Conservation (phyloP, 2,329 filamentous ascomycete genomes). For the Teratosphaeria nubilosa region DNA sequence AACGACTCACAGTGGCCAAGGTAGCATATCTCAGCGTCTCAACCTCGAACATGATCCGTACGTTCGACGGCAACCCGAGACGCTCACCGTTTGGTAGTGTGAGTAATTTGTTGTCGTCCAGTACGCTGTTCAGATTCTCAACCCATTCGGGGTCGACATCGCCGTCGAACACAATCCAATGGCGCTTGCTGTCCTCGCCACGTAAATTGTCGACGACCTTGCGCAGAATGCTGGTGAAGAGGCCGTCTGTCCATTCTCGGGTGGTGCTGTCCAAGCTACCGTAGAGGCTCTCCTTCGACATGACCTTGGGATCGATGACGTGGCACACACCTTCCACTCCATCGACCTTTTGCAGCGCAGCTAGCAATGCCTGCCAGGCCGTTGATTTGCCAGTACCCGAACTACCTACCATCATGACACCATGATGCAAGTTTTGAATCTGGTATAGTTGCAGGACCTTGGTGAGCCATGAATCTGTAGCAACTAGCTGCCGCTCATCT, state of each 20-base stretch:
- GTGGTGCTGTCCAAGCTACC: slow-evolving; percentile 94
- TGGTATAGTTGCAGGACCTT: slow-evolving; percentile 96
- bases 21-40: slow-evolving; percentile 97
- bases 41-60: slow-evolving; percentile 99
- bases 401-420: slow-evolving; percentile 99
- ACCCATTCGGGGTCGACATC: slow-evolving; percentile 99
- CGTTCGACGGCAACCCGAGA: slow-evolving; percentile 85
- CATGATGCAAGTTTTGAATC: slow-evolving; percentile 94
- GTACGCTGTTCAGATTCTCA: slow-evolving; percentile 97
- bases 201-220: slow-evolving; percentile 98
- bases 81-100: slow-evolving; percentile 97
- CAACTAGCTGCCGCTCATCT: slow-evolving; percentile 72
- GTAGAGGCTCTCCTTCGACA: slow-evolving; percentile 97
- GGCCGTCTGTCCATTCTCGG: slow-evolving; percentile 94
- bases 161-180: slow-evolving; percentile 99
- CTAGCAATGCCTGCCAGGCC: slow-evolving; percentile 84
- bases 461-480: slow-evolving; percentile 92
- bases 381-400: slow-evolving; percentile 96
- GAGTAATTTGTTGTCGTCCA: slow-evolving; percentile 97
- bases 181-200: slow-evolving; percentile 90
- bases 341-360: slow-evolving; percentile 84
- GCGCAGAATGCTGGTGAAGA: slow-evolving; percentile 93
- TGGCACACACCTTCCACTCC: slow-evolving; percentile 89
- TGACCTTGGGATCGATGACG: slow-evolving; percentile 98
- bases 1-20: slow-evolving; percentile 95